These are phyloP conservation scores for Ustilago nuda DNA, from an alignment of 1,284 basidiomycete species.

Conservation along the genomic window DNA sequence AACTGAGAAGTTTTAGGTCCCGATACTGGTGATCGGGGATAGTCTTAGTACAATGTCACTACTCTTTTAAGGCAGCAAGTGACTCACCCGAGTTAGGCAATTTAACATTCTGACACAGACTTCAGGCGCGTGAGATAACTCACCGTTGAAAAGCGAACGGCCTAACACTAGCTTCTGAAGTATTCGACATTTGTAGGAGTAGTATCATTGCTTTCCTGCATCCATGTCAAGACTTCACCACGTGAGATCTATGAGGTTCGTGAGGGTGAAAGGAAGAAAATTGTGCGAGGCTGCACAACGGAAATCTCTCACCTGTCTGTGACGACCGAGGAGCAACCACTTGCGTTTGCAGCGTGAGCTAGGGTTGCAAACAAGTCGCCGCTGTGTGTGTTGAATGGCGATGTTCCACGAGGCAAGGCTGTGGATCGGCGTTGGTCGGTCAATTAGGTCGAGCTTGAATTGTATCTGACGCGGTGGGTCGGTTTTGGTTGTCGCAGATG, in stretches of 20 bases:
- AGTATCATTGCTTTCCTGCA: neutral
- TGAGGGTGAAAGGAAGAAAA: neutral
- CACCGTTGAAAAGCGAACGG: too few species aligned
- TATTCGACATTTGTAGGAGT: too few species aligned
- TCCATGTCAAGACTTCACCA: neutral
- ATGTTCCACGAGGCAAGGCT: conserved; percentile 5
- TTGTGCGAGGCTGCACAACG: neutral
- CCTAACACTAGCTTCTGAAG: too few species aligned
- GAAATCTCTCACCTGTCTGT: neutral
- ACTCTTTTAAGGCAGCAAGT: too few species aligned
- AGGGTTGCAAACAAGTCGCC: conserved; percentile 2
- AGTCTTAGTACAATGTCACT: too few species aligned
- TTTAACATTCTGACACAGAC: too few species aligned
- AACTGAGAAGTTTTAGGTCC: too few species aligned
- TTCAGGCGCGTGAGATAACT: too few species aligned
- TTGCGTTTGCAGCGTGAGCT: neutral
- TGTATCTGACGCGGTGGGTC: neutral
- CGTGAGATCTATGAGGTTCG: neutral
- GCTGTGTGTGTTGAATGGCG: neutral
- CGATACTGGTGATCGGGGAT: too few species aligned
- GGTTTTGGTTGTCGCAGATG: conserved; percentile 7
- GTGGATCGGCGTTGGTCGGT: conserved; percentile 15
- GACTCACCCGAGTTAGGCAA: too few species aligned
- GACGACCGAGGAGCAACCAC: neutral
- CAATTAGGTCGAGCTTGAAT: neutral